Base-by-base conservation (phyloP, 768 basidiomycete genomes). In the Lactarius vividus region DNA sequence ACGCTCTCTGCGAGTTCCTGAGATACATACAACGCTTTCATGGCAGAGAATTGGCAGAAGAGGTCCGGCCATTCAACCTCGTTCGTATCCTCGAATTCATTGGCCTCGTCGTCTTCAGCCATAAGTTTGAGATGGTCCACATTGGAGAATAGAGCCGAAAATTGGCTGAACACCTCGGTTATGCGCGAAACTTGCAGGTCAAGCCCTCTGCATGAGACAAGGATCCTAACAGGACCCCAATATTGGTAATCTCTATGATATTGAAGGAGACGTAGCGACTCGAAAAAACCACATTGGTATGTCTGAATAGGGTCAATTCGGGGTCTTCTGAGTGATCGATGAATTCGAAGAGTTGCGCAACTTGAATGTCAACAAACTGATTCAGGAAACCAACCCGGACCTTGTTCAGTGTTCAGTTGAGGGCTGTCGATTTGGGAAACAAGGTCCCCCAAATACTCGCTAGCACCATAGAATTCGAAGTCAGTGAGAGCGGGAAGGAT, bases 361-460 rank as follows among this genome's bases (percentile, higher is more conserved):
- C 29, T 31, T 29, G 39, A 26, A 64, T 42, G n/a, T 11, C 20
- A 46, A 20, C 18, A 11, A 20, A 42, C 28, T 59, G 52, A 13
- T 65, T 33, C 31, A 54, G 59, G n/a, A 44, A 56, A 31, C 26
- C 33, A 1, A 65, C 7, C 13, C 5, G 10, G 40, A 57, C 4
- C 13, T 33, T 1, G 23, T 20, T 54, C n/a, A 65, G 58, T 1
- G 23, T 20, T 54, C n/a, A 65, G 58, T 1, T 8, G 40, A 44
- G 64, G 64, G 4, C 39, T 40, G 8, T 59, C 58, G 1, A 65
- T 55, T 20, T 20, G 39, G 26, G 59, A 42, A 11, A 55, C n/a
- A 15, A 65, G 31, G 31, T 60, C 64, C 20, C 60, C 64, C 31
- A 65, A 4, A 39, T 60, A 65, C 33, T 46, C 31, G 42, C 58